These are phyloP conservation scores for Dactylellina haptotyla DNA, from an alignment of 2,329 filamentous ascomycete genomes.

Conservation along the genomic window DNA sequence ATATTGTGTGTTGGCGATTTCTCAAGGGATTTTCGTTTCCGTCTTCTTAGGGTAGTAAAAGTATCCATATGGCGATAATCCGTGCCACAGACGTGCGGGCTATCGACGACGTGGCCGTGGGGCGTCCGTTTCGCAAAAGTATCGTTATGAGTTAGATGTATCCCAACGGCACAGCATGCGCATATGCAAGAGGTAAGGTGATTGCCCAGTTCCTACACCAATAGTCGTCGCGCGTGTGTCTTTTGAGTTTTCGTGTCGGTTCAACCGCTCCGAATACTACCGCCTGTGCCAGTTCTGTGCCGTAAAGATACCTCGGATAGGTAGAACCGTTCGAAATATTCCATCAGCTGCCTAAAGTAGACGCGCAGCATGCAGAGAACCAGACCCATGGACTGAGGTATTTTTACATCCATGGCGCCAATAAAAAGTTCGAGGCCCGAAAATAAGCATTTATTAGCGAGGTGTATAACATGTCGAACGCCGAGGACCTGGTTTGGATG, in stretches of 20 bases:
- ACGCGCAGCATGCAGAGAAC: not conserved
- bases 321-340: not conserved
- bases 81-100: too few relatives aligned
- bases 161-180: not conserved
- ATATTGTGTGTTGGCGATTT: too few relatives aligned
- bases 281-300: too few relatives aligned
- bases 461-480: not conserved
- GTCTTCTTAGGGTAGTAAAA: too few relatives aligned
- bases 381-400: conserved; percentile 6
- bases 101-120: too few relatives aligned
- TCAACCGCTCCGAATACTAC: too few relatives aligned
- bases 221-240: not conserved
- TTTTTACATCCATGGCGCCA: conserved; percentile 8
- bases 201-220: not conserved
- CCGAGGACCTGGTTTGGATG: not conserved
- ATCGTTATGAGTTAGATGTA: not conserved
- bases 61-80: too few relatives aligned
- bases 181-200: not conserved
- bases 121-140: too few relatives aligned
- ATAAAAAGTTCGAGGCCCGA: not conserved
- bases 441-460: not conserved
- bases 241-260: not conserved
- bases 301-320: not conserved
- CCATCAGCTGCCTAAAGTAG: not conserved
- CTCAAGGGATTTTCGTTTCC: too few relatives aligned